These are phyloP conservation scores for Cordyceps javanica DNA, from an alignment of 2,329 filamentous ascomycete genomes.

Conservation along the genomic window DNA sequence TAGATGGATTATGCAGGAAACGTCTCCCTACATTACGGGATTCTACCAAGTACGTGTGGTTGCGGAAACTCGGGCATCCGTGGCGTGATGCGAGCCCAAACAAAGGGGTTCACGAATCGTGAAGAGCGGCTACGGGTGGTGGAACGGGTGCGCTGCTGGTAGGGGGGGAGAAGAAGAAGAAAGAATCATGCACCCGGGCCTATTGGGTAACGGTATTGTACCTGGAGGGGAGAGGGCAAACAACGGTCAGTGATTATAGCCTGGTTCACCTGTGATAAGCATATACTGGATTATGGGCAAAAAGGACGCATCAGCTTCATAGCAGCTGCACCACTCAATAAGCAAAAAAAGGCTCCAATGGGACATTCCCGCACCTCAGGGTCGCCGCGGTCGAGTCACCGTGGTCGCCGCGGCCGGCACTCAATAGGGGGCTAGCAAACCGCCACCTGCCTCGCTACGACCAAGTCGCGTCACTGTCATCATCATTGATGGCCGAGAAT, in stretches of 20 bases:
- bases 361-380: not conserved
- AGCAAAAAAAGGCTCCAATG: not conserved
- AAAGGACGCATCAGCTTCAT: conserved; percentile 1
- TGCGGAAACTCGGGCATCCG: not conserved
- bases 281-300: not conserved
- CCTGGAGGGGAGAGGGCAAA: not conserved
- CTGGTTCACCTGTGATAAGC: not conserved
- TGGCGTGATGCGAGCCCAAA: not conserved
- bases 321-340: not conserved
- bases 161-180: no score
- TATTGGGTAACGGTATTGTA: not conserved
- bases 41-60: not conserved
- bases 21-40: not conserved
- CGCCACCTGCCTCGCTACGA: not conserved
- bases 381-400: not conserved
- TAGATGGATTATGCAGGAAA: not conserved
- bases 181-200: no score
- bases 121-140: no score
- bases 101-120: no score
- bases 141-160: no score
- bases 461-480: not conserved
- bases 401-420: not conserved
- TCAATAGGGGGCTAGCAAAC: not conserved
- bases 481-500: no score
- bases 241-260: not conserved